Conservation (phyloP, 345 rosid genomes). For the Murraya paniculata region DNA sequence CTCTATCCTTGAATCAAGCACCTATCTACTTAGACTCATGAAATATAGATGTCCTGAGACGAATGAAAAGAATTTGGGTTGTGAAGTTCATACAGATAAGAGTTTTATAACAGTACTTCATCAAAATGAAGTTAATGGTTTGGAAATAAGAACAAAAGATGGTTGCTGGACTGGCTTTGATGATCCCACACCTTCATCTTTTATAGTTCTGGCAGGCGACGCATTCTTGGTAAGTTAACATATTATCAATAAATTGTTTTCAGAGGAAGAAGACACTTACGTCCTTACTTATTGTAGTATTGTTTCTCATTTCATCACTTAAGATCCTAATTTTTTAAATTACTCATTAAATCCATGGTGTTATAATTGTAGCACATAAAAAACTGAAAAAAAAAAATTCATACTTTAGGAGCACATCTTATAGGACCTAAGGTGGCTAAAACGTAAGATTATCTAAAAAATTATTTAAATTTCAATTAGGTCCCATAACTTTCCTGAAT, state of each 20-base stretch:
- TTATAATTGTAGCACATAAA: too few species aligned
- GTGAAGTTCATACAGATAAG: conserved; percentile 53
- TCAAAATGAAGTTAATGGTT: conserved; percentile 51
- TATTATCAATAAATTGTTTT: too few species aligned
- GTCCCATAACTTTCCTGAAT: too few species aligned
- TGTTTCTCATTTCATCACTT: background rate
- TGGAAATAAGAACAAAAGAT: conserved; percentile 44
- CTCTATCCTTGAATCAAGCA: conserved; percentile 28
- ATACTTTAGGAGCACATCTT: too few species aligned
- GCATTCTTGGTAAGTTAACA: conserved; percentile 39
- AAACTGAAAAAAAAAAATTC: too few species aligned
- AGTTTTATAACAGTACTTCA: conserved; percentile 52
- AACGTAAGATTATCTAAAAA: too few species aligned
- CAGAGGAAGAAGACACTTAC: too few species aligned
- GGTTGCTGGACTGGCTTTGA: conserved; percentile 44
- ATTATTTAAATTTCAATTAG: too few species aligned
- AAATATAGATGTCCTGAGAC: conserved; percentile 36
- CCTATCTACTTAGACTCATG: conserved; percentile 43
- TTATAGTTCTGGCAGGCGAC: conserved; percentile 58
- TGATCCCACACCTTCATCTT: conserved; percentile 42
- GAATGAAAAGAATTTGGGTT: conserved; percentile 29
- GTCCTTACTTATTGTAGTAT: too few species aligned
- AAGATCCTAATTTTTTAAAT: too few species aligned
- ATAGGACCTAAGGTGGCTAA: too few species aligned
- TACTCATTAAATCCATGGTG: too few species aligned